Percentiles rank a stretch among this genome's conserved stretches.
Conservation (phyloP, 2,329 filamentous ascomycete species). For the Colletotrichum cordylinicola region DNA sequence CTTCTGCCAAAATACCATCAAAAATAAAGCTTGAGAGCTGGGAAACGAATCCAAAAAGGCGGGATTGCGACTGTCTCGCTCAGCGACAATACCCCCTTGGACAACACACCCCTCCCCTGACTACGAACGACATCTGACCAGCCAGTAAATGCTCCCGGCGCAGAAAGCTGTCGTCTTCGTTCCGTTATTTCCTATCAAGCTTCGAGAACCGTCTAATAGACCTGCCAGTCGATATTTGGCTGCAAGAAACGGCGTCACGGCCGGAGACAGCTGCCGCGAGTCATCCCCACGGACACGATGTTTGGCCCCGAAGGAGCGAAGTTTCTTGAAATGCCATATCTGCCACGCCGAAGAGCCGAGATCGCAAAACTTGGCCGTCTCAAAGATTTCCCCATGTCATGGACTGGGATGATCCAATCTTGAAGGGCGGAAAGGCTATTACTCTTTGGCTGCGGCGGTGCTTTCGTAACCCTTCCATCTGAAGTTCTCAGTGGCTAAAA, state of each 20-base stretch:
- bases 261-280: background rate
- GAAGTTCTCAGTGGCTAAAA: conserved; percentile 5
- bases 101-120: background rate
- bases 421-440: background rate
- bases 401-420: background rate
- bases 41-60: conserved; percentile 16
- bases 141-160: background rate
- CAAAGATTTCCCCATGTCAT: background rate
- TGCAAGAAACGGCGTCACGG: background rate
- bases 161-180: background rate
- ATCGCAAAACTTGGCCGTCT: background rate
- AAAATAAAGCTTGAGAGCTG: conserved; percentile 10
- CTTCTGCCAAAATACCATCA: conserved; percentile 1
- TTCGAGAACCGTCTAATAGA: background rate
- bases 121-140: background rate
- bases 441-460: conserved; percentile 2
- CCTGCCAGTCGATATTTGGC: background rate
- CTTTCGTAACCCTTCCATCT: conserved; percentile 17
- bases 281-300: background rate
- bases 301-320: background rate
- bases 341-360: conserved; percentile 11
- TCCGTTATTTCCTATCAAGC: background rate
- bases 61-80: conserved; percentile 17
- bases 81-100: background rate
- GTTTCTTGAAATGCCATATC: background rate